Conservation (phyloP, 345 rosid species). For the Ceriops tagal region DNA sequence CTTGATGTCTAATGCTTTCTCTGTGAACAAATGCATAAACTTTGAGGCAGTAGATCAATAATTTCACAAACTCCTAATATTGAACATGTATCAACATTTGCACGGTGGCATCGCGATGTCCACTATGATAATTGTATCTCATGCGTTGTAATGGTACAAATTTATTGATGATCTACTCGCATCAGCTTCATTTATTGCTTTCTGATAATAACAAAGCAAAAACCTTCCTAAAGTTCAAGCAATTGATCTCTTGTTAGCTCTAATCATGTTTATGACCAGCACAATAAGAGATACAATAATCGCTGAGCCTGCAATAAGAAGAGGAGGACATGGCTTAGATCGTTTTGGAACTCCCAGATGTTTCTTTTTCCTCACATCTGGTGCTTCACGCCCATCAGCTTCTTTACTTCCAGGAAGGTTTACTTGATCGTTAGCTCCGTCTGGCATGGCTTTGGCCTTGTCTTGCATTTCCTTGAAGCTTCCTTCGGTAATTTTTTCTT, state of each 20-base stretch:
- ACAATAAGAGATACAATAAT: slow-evolving; percentile 54
- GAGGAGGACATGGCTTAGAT: slow-evolving; percentile 28
- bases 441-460: background rate
- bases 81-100: no score
- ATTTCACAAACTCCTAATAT: no score
- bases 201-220: background rate
- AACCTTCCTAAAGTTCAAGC: no score
- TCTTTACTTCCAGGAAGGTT: background rate
- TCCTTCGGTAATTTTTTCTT: slow-evolving; percentile 9
- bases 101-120: no score
- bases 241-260: slow-evolving; percentile 40
- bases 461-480: slow-evolving; percentile 2
- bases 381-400: slow-evolving; percentile 6
- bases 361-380: slow-evolving; percentile 18
- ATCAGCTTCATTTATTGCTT: background rate
- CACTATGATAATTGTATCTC: no score
- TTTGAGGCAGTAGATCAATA: no score
- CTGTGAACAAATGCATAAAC: no score
- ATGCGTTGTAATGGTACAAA: no score
- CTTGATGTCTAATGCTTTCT: no score
- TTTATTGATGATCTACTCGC: no score
- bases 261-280: slow-evolving; percentile 39
- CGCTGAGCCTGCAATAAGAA: slow-evolving; percentile 54
- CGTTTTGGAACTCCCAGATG: slow-evolving; percentile 6
- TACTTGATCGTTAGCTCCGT: background rate